Base-by-base conservation (phyloP, 2,329 filamentous ascomycete genomes). In the Clarireedia hainanense region DNA sequence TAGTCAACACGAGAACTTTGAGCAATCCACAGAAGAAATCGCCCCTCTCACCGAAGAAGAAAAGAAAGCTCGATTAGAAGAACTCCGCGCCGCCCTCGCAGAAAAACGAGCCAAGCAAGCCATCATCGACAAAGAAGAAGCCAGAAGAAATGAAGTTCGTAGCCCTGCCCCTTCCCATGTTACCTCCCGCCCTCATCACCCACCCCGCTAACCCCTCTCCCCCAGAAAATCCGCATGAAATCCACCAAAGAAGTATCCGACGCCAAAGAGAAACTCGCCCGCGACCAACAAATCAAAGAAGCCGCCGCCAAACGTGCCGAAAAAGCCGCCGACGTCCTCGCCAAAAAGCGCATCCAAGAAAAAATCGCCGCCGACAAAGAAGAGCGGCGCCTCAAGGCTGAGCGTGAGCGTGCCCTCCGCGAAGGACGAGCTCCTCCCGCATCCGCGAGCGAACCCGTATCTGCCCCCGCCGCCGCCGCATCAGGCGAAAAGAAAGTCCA, bases 361-460 rank as follows among this genome's bases (percentile, higher is more conserved):
- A 91, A 91, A 78, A 96, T 99, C 61, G 91, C 94, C 64, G 91
- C 88, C 14, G 91, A 97, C 75, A 96, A 95, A 76, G 88, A 89
- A 64, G 91, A 92, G 66, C 84, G 94, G 53, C 85, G 88, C 61
- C 80, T 86, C 61, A 95, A 94, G 70, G 86, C 89, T 3, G 94
- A 96, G 67, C 78, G 83, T 56, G 88, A 90, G 64, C 95, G 92
- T 74, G 91, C 91, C 0, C 82, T 83, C 55, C 81, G 92, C n/a
- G 89, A 91, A 63, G 91, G 92, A n/a, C 77, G 81, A 53, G 74
- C 75, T 15, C 70, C 74, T 24, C 76, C 80, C 20, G 65, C 69
- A 30, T n/a, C 64, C 54, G 51, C 58, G 12, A 40, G 57, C 1
- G 57, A 59, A 1, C 58, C 66, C 1, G 63, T 68, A 0, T 57